Conservation (phyloP, 257 asterid species). For the Solanum virginianum region DNA sequence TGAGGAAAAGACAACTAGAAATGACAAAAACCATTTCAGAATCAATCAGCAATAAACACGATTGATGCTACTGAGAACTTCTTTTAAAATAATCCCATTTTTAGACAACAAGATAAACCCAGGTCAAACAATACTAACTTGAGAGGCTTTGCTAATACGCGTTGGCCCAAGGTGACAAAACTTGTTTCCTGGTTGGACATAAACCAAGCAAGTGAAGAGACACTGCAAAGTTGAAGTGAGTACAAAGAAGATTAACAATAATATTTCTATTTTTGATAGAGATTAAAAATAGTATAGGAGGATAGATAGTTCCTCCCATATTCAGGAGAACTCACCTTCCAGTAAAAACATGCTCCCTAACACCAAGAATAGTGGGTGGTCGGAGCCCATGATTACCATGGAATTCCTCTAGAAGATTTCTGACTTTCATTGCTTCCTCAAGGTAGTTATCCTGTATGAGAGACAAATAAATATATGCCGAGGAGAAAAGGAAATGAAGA, state of each 20-base stretch:
- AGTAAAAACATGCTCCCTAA: slow-evolving; percentile 93
- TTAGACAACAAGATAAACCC: not conserved
- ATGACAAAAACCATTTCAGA: not conserved
- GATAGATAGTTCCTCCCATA: not conserved
- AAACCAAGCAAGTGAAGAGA: slow-evolving; percentile 96
- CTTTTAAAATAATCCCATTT: not conserved
- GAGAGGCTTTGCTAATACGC: slow-evolving; percentile 91
- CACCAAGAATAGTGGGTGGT: slow-evolving; percentile 96
- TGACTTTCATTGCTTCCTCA: slow-evolving; percentile 97
- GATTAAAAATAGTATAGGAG: not conserved
- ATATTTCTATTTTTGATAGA: too few species aligned
- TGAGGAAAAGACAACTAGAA: not conserved
- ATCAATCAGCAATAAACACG: not conserved
- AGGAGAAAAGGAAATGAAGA: not conserved
- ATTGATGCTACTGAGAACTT: not conserved
- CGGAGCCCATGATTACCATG: slow-evolving; percentile 86
- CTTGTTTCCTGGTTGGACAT: slow-evolving; percentile 99
- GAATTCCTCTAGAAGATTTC: slow-evolving; percentile 95
- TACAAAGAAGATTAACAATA: not conserved
- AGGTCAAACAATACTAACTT: slow-evolving; percentile 42
- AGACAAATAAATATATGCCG: not conserved
- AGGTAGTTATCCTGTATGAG: slow-evolving; percentile 86
- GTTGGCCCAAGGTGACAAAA: slow-evolving; percentile 97
- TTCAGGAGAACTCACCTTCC: slow-evolving; percentile 59
- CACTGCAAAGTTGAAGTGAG: slow-evolving; percentile 46